Evolutionary conservation across 1,139 yeast genomes (phyloP).

Genomic region (Candida mesenterica): DNA sequence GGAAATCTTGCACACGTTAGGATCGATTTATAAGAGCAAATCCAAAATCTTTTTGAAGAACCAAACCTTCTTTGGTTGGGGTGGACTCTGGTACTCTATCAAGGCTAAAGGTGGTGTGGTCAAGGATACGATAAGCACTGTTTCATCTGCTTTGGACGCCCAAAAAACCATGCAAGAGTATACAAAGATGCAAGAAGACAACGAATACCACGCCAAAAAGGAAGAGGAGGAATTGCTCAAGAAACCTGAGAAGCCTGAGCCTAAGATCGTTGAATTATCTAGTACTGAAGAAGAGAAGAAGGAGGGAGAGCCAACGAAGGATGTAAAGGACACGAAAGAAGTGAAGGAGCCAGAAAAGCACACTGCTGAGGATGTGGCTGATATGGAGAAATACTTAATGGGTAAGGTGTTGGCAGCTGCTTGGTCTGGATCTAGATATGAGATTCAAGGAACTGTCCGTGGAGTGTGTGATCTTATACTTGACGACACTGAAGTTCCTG

Average conservation of each 20-base stretch:
- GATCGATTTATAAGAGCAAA: constrained; percentile 71
- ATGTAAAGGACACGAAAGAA: constrained; percentile 9
- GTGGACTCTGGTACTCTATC: constrained; percentile 80
- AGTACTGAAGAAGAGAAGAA: constrained; percentile 10
- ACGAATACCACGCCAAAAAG: constrained; percentile 45
- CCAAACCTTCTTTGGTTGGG: constrained; percentile 71
- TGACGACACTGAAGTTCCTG: constrained; percentile 57
- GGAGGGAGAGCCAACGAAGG: not conserved
- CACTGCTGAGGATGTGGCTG: constrained; percentile 78
- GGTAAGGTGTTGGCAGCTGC: constrained; percentile 94
- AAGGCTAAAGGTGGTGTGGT: constrained; percentile 85
- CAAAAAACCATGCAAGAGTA: constrained; percentile 84
- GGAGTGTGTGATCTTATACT: constrained; percentile 82
- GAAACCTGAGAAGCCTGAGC: constrained; percentile 8
- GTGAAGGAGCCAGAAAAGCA: constrained; percentile 48
- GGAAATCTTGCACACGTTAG: constrained; percentile 85
- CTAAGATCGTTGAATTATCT: constrained; percentile 8
- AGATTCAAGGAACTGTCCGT: constrained; percentile 82
- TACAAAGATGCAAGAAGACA: constrained; percentile 64
- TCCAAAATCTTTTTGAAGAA: constrained; percentile 56
- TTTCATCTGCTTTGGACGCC: constrained; percentile 86
- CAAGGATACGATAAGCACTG: constrained; percentile 83
- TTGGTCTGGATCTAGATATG: constrained; percentile 92
- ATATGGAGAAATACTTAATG: constrained; percentile 79
- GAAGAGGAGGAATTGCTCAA: constrained; percentile 31